phyloP scores from a whole-genome alignment of 257 asterid genomes.

The Fraxinus quadrangulata region DNA sequence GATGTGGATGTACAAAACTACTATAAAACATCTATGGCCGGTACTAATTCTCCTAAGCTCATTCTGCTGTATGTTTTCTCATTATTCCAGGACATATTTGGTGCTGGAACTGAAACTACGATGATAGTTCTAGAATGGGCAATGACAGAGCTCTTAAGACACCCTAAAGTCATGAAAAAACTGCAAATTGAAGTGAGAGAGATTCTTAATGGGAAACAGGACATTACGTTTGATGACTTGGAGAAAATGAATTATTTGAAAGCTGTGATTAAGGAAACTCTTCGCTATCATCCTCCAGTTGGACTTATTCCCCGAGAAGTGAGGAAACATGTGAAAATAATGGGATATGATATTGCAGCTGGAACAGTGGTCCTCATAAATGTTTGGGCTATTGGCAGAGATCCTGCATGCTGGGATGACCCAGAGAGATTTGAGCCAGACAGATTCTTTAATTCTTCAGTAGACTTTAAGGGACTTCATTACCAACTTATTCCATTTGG shows the following conservation, averaged over 20 bases:
- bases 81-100: conserved; percentile 33
- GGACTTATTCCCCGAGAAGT: conserved; percentile 42
- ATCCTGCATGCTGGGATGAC: conserved; percentile 38
- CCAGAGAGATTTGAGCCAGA: conserved; percentile 47
- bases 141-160: too few species aligned
- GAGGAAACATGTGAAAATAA: conserved; percentile 26
- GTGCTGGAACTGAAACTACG: too few species aligned
- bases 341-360: conserved; percentile 40
- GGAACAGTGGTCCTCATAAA: conserved; percentile 42
- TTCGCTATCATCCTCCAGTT: conserved; percentile 26
- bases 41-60: background rate
- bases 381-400: conserved; percentile 45
- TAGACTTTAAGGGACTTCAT: conserved; percentile 36
- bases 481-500: conserved; percentile 41
- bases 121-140: too few species aligned
- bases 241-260: conserved; percentile 47
- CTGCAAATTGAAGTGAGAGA: conserved; percentile 39
- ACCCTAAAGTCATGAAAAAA: conserved; percentile 31
- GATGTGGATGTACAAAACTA: too few species aligned
- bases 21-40: too few species aligned
- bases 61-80: background rate
- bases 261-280: conserved; percentile 38
- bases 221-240: conserved; percentile 38
- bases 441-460: conserved; percentile 36
- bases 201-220: background rate